Conservation (phyloP, 768 basidiomycete genomes). For the Tephrocybe sp. region DNA sequence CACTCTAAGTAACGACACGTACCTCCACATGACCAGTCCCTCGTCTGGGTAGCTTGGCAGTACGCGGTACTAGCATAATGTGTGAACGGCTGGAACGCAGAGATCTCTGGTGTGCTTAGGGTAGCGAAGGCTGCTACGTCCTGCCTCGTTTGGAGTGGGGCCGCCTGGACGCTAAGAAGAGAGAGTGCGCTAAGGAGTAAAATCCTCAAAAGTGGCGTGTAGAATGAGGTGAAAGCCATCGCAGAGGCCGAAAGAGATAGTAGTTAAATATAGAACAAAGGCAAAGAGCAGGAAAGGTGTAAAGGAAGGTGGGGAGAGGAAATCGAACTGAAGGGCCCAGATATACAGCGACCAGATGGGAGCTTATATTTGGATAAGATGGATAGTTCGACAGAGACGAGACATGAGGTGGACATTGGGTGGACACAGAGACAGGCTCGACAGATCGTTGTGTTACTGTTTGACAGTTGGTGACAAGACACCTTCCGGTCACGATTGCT, state of each 20-base stretch:
- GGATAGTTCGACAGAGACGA: not conserved
- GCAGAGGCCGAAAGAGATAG: slow-evolving; percentile 5
- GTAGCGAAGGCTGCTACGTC: slow-evolving; percentile 38
- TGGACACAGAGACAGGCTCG: not conserved
- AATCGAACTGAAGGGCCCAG: not conserved
- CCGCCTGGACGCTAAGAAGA: slow-evolving; percentile 1
- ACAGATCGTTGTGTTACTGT: slow-evolving; percentile 5
- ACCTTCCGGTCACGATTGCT: not conserved
- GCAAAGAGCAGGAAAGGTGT: not conserved
- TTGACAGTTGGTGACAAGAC: slow-evolving; percentile 2
- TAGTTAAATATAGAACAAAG: not conserved
- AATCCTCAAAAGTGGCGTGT: slow-evolving; percentile 1
- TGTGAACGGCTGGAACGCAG: slow-evolving; percentile 46
- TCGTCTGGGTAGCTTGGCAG: slow-evolving; percentile 41
- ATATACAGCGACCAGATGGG: not conserved
- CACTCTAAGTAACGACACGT: not conserved
- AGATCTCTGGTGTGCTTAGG: slow-evolving; percentile 39
- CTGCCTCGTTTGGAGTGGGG: slow-evolving; percentile 25
- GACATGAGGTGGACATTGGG: not conserved
- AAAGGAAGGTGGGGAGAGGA: not conserved
- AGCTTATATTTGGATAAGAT: not conserved
- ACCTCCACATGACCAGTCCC: slow-evolving; percentile 56
- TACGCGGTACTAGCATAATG: slow-evolving; percentile 52
- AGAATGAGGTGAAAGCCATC: slow-evolving; percentile 11
- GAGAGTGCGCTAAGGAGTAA: not conserved